Conservation (phyloP, 2,329 filamentous ascomycete genomes). For the Ophiostoma quercus region DNA sequence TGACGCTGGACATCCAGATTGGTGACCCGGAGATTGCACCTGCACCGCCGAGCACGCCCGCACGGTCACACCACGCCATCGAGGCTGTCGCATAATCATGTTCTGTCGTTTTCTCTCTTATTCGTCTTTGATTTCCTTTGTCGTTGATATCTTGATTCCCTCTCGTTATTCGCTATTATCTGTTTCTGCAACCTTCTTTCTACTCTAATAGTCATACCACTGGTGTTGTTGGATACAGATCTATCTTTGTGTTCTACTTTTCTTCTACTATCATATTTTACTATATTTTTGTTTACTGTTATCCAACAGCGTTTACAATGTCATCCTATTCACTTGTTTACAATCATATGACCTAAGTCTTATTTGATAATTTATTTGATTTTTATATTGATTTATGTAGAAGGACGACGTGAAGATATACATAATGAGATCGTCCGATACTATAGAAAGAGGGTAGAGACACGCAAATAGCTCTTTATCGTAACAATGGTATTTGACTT, state of each 20-base stretch:
- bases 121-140: not conserved
- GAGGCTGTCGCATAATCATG: slow-evolving; percentile 16
- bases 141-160: slow-evolving; percentile 12
- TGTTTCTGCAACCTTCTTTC: not conserved
- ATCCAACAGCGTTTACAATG: not conserved
- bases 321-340: not conserved
- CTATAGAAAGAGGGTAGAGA: not conserved
- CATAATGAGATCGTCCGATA: not conserved
- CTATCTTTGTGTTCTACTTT: not conserved
- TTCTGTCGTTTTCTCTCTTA: not conserved
- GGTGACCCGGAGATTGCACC: slow-evolving; percentile 30
- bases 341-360: not conserved
- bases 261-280: not conserved
- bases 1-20: slow-evolving; percentile 31
- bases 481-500: slow-evolving; percentile 14
- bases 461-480: not conserved
- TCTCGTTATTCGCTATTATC: not conserved
- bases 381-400: not conserved
- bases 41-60: slow-evolving; percentile 27
- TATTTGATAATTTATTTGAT: not conserved
- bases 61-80: slow-evolving; percentile 20
- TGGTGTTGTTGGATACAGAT: slow-evolving; percentile 13
- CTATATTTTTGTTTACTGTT: not conserved
- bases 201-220: slow-evolving; percentile 2
- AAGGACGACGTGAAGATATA: not conserved